Base-by-base conservation (phyloP, 1,139 yeast genomes). In the Geotrichum citri-aurantii region DNA sequence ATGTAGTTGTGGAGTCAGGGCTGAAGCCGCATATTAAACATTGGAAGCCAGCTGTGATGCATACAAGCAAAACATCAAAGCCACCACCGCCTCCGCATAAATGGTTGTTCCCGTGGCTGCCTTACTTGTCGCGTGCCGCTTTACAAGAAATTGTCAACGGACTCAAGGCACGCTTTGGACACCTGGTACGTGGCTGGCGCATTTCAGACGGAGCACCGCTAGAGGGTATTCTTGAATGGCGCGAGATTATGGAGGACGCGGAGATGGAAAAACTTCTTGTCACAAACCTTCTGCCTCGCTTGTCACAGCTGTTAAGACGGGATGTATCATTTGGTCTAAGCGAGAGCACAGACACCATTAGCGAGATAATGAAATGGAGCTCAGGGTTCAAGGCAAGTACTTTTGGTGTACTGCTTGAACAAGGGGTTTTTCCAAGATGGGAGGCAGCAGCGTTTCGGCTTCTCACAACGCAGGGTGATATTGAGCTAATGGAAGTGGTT, bases 21-120 rank as follows among this genome's bases (percentile, higher is more conserved):
- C 65, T 83, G 7, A 51, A 66, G 0, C 52, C 63, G 1, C 70
- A 69, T 0, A 66, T 81, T 1, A 61, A 68, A 12, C 61, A 63
- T 0, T 79, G 83, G 82, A 63, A 69, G n/a, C 70, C 76, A 4
- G 52, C 58, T 1, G 47, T 58, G 33, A 44, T 29, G 33, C 47
- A 48, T 5, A 54, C 33, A n/a, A 57, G 44, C 52, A 26, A 24
- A 37, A 26, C n/a, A 33, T 6, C 48, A 23, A 40, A 21, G 11
- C 29, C 19, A 11, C 31, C 14, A 12, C 57, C 52, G 2, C 17
- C 61, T 11, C 78, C 79, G 3, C 75, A 74, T 56, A 58, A 64
- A 7, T 79, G 81, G 81, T 63, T 79, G 1, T 71, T 75, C 58
- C 82, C 79, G 24, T 79, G 82, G 82, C 61, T 79, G 46, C 73